Percentiles rank a stretch among this genome's conserved stretches.
Conservation (phyloP, 2,329 filamentous ascomycete species). For the Clarireedia paspali region DNA sequence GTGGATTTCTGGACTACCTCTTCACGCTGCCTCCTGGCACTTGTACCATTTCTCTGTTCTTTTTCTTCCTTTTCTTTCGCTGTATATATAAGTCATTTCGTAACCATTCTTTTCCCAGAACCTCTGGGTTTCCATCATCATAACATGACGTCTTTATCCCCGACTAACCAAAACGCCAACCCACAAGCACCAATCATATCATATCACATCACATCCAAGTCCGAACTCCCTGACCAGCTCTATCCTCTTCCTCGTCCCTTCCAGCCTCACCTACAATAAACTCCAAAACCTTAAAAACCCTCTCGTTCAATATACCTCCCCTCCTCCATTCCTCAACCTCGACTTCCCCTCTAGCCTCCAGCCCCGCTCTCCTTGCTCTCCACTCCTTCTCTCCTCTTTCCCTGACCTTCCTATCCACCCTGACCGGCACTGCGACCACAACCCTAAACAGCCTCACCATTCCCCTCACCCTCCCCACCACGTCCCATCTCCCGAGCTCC, state of each 20-base stretch:
- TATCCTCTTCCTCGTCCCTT: slow-evolving; percentile 31
- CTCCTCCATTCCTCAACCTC: slow-evolving; percentile 23
- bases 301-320: slow-evolving; percentile 32
- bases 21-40: too few species aligned
- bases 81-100: too few species aligned
- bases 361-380: slow-evolving; percentile 31
- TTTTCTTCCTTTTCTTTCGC: too few species aligned
- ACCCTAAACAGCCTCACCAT: slow-evolving; percentile 34
- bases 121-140: too few species aligned
- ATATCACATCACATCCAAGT: too few species aligned
- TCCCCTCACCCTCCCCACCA: slow-evolving; percentile 30
- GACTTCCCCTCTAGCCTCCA: slow-evolving; percentile 27
- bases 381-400: slow-evolving; percentile 32
- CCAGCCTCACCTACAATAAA: slow-evolving; percentile 34
- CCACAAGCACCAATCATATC: too few species aligned
- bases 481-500: slow-evolving; percentile 32
- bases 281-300: slow-evolving; percentile 32
- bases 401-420: slow-evolving; percentile 33
- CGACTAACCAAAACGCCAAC: too few species aligned
- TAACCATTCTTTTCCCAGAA: too few species aligned
- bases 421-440: slow-evolving; percentile 33
- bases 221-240: slow-evolving; percentile 10
- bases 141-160: too few species aligned
- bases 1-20: too few species aligned
- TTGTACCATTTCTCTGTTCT: too few species aligned